phyloP scores from a whole-genome alignment of 208 protist genomes.

The Leishmania lainsoni region DNA sequence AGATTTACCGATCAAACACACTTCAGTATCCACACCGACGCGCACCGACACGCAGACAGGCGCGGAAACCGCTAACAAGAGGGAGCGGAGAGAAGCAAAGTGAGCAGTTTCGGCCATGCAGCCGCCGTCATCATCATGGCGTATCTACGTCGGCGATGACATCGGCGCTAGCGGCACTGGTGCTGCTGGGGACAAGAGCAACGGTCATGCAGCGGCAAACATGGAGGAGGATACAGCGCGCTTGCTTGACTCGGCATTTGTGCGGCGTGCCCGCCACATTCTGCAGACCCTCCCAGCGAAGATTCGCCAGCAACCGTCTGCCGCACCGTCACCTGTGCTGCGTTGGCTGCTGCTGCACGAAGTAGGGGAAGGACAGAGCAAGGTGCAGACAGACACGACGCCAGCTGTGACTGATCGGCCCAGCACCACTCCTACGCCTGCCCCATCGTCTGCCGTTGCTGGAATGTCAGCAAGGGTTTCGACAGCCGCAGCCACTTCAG shows the following conservation, averaged over 20 bases:
- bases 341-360: constrained; percentile 33
- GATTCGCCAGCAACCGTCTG: constrained; percentile 32
- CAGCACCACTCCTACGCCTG: not conserved
- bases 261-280: not conserved
- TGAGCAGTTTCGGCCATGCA: not conserved
- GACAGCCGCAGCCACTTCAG: constrained; percentile 17
- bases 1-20: not conserved
- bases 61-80: not conserved
- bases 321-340: constrained; percentile 49
- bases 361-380: not conserved
- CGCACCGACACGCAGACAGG: not conserved
- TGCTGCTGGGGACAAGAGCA: not conserved
- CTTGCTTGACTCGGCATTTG: constrained; percentile 44
- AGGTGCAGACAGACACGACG: not conserved
- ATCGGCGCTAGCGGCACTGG: not conserved
- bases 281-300: constrained; percentile 11
- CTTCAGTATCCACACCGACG: not conserved
- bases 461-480: not conserved
- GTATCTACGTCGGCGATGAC: constrained; percentile 24
- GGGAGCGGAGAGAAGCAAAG: not conserved
- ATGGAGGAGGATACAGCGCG: not conserved
- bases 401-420: not conserved
- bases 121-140: not conserved
- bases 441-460: not conserved
- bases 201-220: not conserved